These are phyloP conservation scores for Mortierella sp. DNA, from an alignment of 371 early-diverging fungal species.

Conservation along the genomic window DNA sequence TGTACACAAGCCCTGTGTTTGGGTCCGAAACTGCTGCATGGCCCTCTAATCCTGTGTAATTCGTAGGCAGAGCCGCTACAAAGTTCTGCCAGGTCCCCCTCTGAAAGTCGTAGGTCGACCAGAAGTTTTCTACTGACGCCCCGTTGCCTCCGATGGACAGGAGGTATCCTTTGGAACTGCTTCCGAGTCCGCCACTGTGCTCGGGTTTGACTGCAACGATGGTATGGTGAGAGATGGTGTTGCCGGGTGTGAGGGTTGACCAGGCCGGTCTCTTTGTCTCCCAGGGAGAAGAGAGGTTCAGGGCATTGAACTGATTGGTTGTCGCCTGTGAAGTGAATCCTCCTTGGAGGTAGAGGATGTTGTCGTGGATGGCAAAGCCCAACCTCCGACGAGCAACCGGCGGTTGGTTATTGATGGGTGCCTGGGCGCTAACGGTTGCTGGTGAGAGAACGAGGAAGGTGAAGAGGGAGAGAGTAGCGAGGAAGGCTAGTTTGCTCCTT, in stretches of 20 bases:
- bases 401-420: no score
- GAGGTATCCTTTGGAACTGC: conserved; percentile 20
- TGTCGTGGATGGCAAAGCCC: conserved; percentile 16
- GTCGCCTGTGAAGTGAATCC: conserved; percentile 15
- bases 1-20: conserved; percentile 27
- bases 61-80: not conserved
- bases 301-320: conserved; percentile 10
- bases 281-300: conserved; percentile 44
- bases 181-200: conserved; percentile 19
- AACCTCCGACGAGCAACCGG: conserved; percentile 24
- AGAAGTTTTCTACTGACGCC: conserved; percentile 2
- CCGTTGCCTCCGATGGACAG: conserved; percentile 18
- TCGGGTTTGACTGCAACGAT: conserved; percentile 20
- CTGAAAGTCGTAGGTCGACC: conserved; percentile 11
- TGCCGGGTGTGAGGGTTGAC: conserved; percentile 20
- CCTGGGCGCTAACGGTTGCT: not conserved
- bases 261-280: conserved; percentile 11
- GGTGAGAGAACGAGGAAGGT: conserved; percentile 1
- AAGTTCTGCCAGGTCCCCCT: conserved; percentile 10
- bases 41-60: conserved; percentile 32
- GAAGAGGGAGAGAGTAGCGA: not conserved
- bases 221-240: conserved; percentile 21
- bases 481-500: no score
- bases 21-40: conserved; percentile 31
- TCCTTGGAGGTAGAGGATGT: conserved; percentile 43